Percentiles rank a stretch among this genome's conserved stretches.
Evolutionary conservation across 805 yeast species (phyloP).

Genomic region (Starmera amethionina): DNA sequence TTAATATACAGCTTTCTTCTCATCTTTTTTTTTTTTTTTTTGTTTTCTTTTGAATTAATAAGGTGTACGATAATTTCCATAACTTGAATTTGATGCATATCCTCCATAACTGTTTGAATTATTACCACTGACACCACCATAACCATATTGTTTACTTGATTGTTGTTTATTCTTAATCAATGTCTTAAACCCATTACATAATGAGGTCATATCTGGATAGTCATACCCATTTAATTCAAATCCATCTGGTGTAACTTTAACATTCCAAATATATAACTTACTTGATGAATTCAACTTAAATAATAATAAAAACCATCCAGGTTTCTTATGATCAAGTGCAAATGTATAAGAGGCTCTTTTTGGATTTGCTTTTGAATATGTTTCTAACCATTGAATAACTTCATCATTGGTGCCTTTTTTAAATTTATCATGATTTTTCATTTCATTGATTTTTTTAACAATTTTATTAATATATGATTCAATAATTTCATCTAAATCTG

Average conservation of each 20-base stretch:
- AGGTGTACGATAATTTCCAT: background rate
- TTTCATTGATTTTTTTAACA: constrained; percentile 73
- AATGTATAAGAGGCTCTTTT: constrained; percentile 85
- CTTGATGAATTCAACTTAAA: constrained; percentile 72
- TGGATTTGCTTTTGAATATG: constrained; percentile 86
- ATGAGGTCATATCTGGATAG: constrained; percentile 80
- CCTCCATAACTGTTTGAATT: background rate
- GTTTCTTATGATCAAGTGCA: constrained; percentile 80
- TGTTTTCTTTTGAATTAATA: background rate
- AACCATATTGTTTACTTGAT: background rate
- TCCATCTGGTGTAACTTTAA: constrained; percentile 83
- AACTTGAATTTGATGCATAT: background rate
- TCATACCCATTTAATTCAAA: constrained; percentile 67
- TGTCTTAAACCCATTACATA: constrained; percentile 93
- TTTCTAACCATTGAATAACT: constrained; percentile 77
- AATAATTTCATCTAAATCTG: constrained; percentile 89
- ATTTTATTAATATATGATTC: constrained; percentile 79
- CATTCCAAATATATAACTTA: constrained; percentile 77
- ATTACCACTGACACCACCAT: background rate
- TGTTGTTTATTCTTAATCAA: constrained; percentile 21
- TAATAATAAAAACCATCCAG: constrained; percentile 87
- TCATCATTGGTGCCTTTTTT: constrained; percentile 70
- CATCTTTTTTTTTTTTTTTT: background rate
- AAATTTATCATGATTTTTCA: constrained; percentile 83
- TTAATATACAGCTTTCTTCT: too few relatives aligned